Percentiles rank a stretch among this genome's conserved stretches.
These are phyloP conservation scores for Vigna reflexopilosa DNA, from an alignment of 306 rosid genomes.

Conservation along the genomic window DNA sequence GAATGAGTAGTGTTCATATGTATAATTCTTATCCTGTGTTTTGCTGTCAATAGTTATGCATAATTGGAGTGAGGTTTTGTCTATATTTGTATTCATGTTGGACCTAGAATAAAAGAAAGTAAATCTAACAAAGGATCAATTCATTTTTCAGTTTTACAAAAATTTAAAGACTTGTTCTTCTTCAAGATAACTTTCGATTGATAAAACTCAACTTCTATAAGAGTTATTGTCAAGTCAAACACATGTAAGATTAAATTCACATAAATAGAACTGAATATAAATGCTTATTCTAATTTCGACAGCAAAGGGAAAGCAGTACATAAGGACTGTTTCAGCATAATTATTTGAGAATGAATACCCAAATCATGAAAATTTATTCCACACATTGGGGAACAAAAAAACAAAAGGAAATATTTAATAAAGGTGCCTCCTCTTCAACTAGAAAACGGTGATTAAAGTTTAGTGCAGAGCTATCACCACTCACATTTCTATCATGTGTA, in stretches of 20 bases:
- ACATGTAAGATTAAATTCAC: conserved; percentile 22
- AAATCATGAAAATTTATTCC: conserved; percentile 38
- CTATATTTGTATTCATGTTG: conserved; percentile 27
- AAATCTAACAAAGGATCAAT: not conserved
- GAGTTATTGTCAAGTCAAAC: not conserved
- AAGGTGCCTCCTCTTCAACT: conserved; percentile 36
- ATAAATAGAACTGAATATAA: conserved; percentile 18
- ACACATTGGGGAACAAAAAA: conserved; percentile 8
- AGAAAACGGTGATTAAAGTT: conserved; percentile 36
- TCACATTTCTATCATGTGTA: conserved; percentile 29
- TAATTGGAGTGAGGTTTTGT: conserved; percentile 31
- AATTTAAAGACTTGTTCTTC: not conserved
- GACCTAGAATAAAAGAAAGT: not conserved
- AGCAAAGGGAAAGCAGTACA: conserved; percentile 13
- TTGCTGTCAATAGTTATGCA: conserved; percentile 51
- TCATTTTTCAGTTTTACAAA: not conserved
- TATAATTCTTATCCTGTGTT: conserved; percentile 39
- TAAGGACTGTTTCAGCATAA: conserved; percentile 25
- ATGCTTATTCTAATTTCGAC: conserved; percentile 27
- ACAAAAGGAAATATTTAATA: conserved; percentile 33
- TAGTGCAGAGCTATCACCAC: conserved; percentile 42
- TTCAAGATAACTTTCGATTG: conserved; percentile 1
- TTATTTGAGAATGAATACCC: not conserved
- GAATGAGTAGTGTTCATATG: conserved; percentile 41
- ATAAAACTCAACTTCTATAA: not conserved